Evolutionary conservation across 306 rosid species (phyloP), one percentile per base, ranked within the genome.

Genomic region (Castanea mollissima): DNA sequence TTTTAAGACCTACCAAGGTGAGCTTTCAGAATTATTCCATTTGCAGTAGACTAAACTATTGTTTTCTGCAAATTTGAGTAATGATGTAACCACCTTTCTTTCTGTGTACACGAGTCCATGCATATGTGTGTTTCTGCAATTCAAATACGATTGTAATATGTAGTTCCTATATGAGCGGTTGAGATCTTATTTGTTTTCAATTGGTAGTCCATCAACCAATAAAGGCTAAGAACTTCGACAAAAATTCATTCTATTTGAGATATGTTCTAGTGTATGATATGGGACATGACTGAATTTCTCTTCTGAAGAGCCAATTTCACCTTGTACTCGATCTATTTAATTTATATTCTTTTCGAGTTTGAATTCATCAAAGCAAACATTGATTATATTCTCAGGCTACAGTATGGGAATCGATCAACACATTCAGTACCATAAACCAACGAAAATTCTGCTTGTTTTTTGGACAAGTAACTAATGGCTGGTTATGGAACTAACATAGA

Each of bases 31-130:
- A 54, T 83, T 72, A 67, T 81, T 77, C 75, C 56, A 20, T 84
- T 82, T 82, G 89, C 86, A 84, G 86, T 74, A 71, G 82, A 77
- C 56, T 80, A 6, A 77, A 77, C 78, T 59, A 76, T 72, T 59
- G 70, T 76, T 60, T 78, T 72, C 88, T 80, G 87, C 85, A 75
- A 79, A 79, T 77, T 59, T 49, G 83, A 78, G 69, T 69, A 65
- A 25, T 79, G 67, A 25, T 84, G 55, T 63, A 49, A 82, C 73
- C 62, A 84, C 67, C 76, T 29, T 41, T 68, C 52, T 68, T 20
- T 65, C 15, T 32, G 71, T 65, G 71, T 65, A 10, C 6, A 15
- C 20, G 0, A 9, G 5, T 58, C 49, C 21, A 67, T 34, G 51
- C 71, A 16, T 32, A 6, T 34, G 34, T 46, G 49, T 34, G 51